phyloP scores from a whole-genome alignment of 164 flowering plant genomes.

The Platanus orientalis region DNA sequence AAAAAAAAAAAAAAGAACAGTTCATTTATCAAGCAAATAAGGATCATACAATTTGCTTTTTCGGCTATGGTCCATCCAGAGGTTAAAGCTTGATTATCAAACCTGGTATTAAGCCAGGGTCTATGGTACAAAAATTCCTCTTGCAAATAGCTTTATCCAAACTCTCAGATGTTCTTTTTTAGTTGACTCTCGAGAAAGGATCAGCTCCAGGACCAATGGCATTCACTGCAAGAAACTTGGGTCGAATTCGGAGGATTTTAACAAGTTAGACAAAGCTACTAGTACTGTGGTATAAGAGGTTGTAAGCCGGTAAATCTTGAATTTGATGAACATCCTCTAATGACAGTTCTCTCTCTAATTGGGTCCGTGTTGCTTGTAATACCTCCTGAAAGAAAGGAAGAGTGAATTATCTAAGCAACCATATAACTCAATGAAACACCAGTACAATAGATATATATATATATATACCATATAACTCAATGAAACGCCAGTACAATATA shows the following conservation, averaged over 20 bases:
- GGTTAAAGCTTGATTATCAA: too few relatives aligned
- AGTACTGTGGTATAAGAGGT: constrained; percentile 59
- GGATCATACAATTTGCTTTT: not conserved
- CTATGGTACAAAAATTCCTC: not conserved
- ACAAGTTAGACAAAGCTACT: too few relatives aligned
- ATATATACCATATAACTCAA: not conserved
- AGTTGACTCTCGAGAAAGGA: not conserved
- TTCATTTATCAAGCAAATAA: too few relatives aligned
- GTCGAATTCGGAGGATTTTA: not conserved
- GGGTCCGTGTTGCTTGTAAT: constrained; percentile 64
- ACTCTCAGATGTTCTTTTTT: not conserved
- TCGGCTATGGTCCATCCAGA: not conserved
- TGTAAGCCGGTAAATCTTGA: constrained; percentile 84
- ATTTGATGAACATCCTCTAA: constrained; percentile 72
- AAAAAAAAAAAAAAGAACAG: not conserved
- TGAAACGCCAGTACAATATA: not conserved
- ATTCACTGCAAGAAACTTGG: not conserved
- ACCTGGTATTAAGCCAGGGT: too few relatives aligned
- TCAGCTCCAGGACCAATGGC: not conserved
- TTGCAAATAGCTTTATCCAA: not conserved
- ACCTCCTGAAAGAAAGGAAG: constrained; percentile 62
- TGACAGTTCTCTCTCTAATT: constrained; percentile 79
- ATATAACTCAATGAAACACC: too few relatives aligned
- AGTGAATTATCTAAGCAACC: not conserved
- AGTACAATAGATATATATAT: too few relatives aligned